Evolutionary conservation across 2,329 filamentous ascomycete species (phyloP), one percentile per base, ranked within the genome.

Genomic region (Sporothrix phasma): DNA sequence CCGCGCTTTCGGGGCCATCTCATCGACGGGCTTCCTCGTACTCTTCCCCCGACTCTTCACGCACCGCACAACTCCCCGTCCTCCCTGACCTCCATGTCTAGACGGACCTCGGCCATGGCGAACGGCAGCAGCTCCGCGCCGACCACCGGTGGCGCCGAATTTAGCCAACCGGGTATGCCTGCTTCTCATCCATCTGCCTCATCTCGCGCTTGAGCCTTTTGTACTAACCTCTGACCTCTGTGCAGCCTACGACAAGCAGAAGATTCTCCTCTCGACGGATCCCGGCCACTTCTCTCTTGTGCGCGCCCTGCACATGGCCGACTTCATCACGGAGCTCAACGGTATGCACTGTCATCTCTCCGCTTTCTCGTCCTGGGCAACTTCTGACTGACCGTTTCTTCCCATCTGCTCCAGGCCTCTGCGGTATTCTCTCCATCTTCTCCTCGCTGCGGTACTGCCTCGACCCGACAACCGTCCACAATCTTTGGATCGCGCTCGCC

Each of bases 381-480:
- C 13, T 1, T 43, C 45, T 47, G 15, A 39, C 31, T 7, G n/a
- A n/a, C 31, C 5, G 34, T 37, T 19, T 22, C 46, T 54, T 8
- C 24, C 8, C 13, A n/a, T 17, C 7, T 47, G 56, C 29, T 49
- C 11, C 31, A 67, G 67, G 90, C 68, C 89, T 92, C 76, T 94
- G 90, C 77, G 90, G 90, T 68, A 86, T 96, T 75, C 93, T 97
- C 88, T 97, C 93, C 73, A 85, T 99, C 73, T 92, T 97, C 78
- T 92, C 92, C 53, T 96, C 92, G 26, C 84, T 99, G 78, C 90
- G 92, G 69, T 97, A 97, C 81, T 94, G 89, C 76, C 83, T 96
- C 67, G 84, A 88, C 68, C 82, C 88, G 8, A 73, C 81, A 65
- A 79, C 88, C 63, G 80, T 85, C 70, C 80, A 79, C 61, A 88